phyloP scores from a whole-genome alignment of 148 eudicot genomes.

The Diospyros kaki region DNA sequence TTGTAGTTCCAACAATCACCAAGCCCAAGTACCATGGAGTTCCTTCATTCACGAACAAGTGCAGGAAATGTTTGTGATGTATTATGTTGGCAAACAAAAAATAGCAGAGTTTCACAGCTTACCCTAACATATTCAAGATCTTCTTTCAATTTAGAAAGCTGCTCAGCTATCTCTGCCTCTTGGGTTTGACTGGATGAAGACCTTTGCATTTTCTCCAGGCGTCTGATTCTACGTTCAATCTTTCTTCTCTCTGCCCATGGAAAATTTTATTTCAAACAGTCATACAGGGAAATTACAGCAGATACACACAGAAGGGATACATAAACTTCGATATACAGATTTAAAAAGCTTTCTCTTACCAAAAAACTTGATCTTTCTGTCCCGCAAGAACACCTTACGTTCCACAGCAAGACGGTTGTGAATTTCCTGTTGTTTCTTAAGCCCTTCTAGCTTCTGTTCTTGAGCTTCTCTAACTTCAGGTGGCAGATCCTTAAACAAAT shows the following conservation, averaged over 20 bases:
- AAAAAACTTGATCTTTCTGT: conserved; percentile 83
- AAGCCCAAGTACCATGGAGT: not conserved
- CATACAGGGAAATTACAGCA: conserved; percentile 3
- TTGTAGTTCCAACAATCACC: not conserved
- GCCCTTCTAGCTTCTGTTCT: conserved; percentile 69
- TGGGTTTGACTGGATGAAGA: conserved; percentile 53
- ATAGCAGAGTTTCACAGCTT: conserved; percentile 20
- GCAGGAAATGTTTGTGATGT: not conserved
- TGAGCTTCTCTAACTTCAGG: conserved; percentile 74
- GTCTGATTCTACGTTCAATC: conserved; percentile 79
- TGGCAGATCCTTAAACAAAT: conserved; percentile 61
- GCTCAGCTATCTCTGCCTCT: conserved; percentile 56
- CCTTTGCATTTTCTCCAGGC: conserved; percentile 86
- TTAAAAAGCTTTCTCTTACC: conserved; percentile 34
- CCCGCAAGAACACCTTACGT: conserved; percentile 67
- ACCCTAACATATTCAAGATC: conserved; percentile 98
- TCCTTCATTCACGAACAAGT: not conserved
- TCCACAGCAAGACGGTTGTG: conserved; percentile 65
- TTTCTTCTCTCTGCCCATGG: conserved; percentile 73
- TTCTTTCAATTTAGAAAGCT: conserved; percentile 72
- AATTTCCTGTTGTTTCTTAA: conserved; percentile 76
- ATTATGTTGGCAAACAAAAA: not conserved
- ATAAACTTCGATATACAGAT: not conserved
- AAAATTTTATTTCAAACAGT: conserved; percentile 7
- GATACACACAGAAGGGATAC: not conserved